phyloP scores from a whole-genome alignment of 371 early-diverging fungal species.

The Chytridium lagenaria region DNA sequence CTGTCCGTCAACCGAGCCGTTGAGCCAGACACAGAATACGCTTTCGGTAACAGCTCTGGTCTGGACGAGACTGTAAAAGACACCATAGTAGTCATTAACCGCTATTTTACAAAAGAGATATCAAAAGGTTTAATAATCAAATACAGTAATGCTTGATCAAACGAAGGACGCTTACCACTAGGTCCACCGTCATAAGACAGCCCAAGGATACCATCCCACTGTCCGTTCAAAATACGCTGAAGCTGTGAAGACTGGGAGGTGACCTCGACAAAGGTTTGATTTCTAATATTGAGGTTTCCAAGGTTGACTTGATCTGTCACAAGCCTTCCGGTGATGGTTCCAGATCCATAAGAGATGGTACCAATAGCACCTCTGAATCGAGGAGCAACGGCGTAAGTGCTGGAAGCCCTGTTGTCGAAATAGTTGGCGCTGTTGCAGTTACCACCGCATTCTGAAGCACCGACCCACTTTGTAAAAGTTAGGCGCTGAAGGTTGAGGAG shows the following conservation, averaged over 20 bases:
- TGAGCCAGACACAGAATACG: slow-evolving; percentile 27
- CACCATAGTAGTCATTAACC: slow-evolving; percentile 1
- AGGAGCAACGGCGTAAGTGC: background rate
- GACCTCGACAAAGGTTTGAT: slow-evolving; percentile 22
- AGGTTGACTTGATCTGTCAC: slow-evolving; percentile 1
- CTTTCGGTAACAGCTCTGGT: background rate
- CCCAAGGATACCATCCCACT: slow-evolving; percentile 30
- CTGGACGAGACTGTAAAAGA: slow-evolving; percentile 1
- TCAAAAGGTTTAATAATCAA: background rate
- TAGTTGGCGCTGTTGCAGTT: slow-evolving; percentile 11
- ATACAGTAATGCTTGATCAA: background rate
- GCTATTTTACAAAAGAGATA: background rate
- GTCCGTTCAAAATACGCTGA: background rate
- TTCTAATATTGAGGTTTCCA: background rate
- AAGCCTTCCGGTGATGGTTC: slow-evolving; percentile 12
- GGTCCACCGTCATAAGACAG: slow-evolving; percentile 22
- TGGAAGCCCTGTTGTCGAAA: background rate
- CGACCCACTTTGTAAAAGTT: slow-evolving; percentile 11
- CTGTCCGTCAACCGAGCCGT: background rate
- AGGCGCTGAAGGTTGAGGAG: background rate
- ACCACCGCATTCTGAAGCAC: background rate
- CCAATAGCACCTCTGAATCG: background rate
- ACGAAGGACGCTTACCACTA: background rate
- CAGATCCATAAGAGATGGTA: slow-evolving; percentile 21
- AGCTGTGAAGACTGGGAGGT: slow-evolving; percentile 1